Base-by-base conservation (phyloP, 495 filamentous ascomycete genomes). In the Neurospora sp. region DNA sequence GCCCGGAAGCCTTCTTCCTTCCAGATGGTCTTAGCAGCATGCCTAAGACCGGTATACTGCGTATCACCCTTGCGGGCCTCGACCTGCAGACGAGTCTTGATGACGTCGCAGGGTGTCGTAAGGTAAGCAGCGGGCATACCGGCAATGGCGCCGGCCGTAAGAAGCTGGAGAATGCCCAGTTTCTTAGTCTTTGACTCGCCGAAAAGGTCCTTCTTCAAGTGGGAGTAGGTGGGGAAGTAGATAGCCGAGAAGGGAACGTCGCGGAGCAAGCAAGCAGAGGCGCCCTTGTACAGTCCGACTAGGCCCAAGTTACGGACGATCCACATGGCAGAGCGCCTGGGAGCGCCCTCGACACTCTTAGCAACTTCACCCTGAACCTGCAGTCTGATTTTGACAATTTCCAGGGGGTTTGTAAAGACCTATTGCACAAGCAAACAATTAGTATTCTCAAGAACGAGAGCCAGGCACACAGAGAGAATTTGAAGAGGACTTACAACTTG, bases 81-180 rank as follows among this genome's bases (percentile, higher is more conserved):
- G 72, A 99, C 96, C 79, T 99, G 96, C 72, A 99, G 86, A 80
- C 96, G 92, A 9, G 96, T 99, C 86, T 99, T 99, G 89, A 99
- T 98, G 74, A 99, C 96, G 80, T 99, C 96, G 84, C 92, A 98
- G 5, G 96, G 96, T 4, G 96, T 99, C 31, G 96, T 99, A 72
- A 99, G 86, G 83, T 99, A 99, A 7, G 96, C 96, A 3, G 96
- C 94, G 17, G 96, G 96, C 96, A 99, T 99, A 85, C 96, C 96
- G 70, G 96, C 96, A 66, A 98, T 97, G 70, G 96, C 96, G 83
- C 96, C 96, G 11, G 96, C 93, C 2, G 93, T 95, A 10, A 99
- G 89, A 71, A 99, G 92, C 82, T 98, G 96, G 31, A 97, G 75
- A 70, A 99, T 88, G 39, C 96, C 94, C 54, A 99, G 92, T 81